Conservation (phyloP, 257 asterid species). For the Leonotis leonurus region DNA sequence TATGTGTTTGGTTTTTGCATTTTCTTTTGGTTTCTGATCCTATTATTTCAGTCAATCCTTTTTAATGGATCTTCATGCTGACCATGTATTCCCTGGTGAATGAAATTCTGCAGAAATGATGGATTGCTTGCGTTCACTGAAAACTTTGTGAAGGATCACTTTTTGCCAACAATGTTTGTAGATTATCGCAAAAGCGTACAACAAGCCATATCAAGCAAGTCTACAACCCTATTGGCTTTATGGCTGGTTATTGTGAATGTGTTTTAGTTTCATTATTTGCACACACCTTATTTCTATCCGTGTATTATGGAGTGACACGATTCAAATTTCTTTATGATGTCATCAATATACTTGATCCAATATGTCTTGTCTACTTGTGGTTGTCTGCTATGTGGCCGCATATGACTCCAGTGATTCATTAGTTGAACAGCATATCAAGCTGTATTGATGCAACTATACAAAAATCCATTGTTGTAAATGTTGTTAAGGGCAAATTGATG, state of each 20-base stretch:
- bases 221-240: constrained; percentile 20
- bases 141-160: constrained; percentile 97
- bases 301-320: neutral
- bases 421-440: constrained; percentile 3
- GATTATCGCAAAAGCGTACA: constrained; percentile 98
- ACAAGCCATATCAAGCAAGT: constrained; percentile 98
- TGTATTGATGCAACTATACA: constrained; percentile 5
- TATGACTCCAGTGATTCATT: constrained; percentile 7
- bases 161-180: constrained; percentile 95
- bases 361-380: constrained; percentile 7
- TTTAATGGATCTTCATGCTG: constrained; percentile 19
- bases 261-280: constrained; percentile 19
- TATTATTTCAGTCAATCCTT: neutral
- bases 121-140: constrained; percentile 89
- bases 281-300: neutral
- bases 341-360: neutral
- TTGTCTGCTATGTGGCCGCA: neutral
- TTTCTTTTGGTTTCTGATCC: neutral
- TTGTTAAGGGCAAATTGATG: too few species aligned
- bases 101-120: constrained; percentile 70
- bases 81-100: constrained; percentile 13
- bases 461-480: neutral
- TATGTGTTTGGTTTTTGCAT: neutral
- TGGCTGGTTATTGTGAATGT: constrained; percentile 10
- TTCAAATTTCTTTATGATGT: neutral